These are phyloP conservation scores for Closterium sp. DNA, from an alignment of 139 green algal genomes.

Conservation along the genomic window DNA sequence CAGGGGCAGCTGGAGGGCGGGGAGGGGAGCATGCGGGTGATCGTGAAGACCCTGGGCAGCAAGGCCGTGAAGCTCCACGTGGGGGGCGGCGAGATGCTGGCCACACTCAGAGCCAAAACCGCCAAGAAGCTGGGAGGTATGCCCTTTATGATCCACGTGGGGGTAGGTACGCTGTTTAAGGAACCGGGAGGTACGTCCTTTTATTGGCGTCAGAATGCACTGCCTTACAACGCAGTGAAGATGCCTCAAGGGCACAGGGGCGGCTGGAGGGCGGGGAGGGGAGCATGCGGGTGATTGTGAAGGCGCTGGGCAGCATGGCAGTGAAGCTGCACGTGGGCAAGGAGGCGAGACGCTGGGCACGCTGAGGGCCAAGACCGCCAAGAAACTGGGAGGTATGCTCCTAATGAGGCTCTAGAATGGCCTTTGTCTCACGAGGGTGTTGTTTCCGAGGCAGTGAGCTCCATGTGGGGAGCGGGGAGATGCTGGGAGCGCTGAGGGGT, in stretches of 20 bases:
- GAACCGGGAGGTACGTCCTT: no score
- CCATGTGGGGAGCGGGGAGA: neutral
- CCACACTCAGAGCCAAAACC: neutral
- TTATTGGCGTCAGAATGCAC: no score
- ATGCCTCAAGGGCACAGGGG: neutral
- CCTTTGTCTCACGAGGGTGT: no score
- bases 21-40: conserved; percentile 17
- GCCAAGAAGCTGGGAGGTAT: conserved; percentile 12
- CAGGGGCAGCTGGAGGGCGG: neutral
- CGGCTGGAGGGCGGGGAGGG: neutral
- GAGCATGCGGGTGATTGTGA: conserved; percentile 29
- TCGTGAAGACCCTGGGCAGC: conserved; percentile 39
- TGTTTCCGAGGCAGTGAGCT: no score
- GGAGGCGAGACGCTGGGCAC: neutral
- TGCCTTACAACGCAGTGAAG: neutral
- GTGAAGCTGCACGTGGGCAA: conserved; percentile 26
- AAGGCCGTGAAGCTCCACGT: conserved; percentile 33
- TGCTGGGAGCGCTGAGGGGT: neutral
- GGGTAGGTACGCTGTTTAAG: no score
- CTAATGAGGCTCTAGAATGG: no score
- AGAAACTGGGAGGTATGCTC: conserved; percentile 22
- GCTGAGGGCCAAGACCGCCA: conserved; percentile 2
- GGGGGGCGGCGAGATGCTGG: neutral
- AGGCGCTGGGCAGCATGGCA: conserved; percentile 17
- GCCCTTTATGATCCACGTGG: no score